Conservation (phyloP, 768 basidiomycete species). For the Lactarius akahatsu region DNA sequence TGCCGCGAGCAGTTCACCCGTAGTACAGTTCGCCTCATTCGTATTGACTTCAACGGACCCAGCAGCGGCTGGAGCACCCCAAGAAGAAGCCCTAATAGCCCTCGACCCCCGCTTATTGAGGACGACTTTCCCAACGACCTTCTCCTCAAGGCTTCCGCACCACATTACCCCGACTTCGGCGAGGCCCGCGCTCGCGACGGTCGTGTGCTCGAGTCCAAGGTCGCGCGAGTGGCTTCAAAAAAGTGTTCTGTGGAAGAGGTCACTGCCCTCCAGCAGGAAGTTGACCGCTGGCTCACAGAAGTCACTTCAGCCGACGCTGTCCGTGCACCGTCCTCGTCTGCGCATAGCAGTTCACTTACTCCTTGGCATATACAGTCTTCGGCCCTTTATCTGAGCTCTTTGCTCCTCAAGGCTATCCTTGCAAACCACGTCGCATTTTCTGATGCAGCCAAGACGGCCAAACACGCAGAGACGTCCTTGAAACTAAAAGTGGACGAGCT, state of each 20-base stretch:
- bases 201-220: conserved; percentile 72
- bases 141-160: conserved; percentile 35
- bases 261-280: conserved; percentile 70
- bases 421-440: conserved; percentile 81
- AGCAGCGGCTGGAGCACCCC: conserved; percentile 69
- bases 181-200: conserved; percentile 48
- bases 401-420: conserved; percentile 77
- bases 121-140: conserved; percentile 42
- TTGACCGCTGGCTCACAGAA: conserved; percentile 69
- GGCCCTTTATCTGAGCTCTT: conserved; percentile 72
- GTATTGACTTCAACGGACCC: conserved; percentile 63
- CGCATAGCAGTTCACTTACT: conserved; percentile 19
- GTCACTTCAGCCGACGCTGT: conserved; percentile 66
- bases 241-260: conserved; percentile 89
- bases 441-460: conserved; percentile 68
- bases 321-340: conserved; percentile 37
- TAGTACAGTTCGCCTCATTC: conserved; percentile 71
- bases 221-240: conserved; percentile 75
- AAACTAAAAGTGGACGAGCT: conserved; percentile 66
- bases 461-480: conserved; percentile 57
- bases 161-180: conserved; percentile 30
- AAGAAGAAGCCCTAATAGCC: conserved; percentile 48
- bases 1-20: conserved; percentile 73
- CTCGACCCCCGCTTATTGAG: conserved; percentile 41
- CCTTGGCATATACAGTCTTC: conserved; percentile 45